Base-by-base conservation (phyloP, 73 alveolate species). In the Paramecium sonneborni region DNA sequence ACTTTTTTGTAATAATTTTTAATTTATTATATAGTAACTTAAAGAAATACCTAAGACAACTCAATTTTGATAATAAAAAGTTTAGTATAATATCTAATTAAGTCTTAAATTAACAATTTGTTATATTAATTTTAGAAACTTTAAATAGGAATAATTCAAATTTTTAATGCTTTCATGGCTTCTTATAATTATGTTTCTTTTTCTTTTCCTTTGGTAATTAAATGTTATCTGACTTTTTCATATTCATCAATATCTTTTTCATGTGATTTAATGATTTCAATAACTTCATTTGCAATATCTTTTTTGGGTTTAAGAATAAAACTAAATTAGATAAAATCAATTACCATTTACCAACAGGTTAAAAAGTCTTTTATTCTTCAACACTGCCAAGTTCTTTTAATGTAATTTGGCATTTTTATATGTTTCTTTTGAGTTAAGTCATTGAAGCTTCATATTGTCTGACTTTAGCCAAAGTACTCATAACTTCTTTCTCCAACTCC, bases 261-360 rank as follows among this genome's bases (percentile, higher is more conserved):
- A 44, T 79, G 46, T 9, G 69, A 79, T 44, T 43, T 79, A 12
- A 79, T 79, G 24, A 79, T 20, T 43, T 79, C 74, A 6, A 21
- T 23, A 32, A 79, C 72, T 24, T 38, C 69, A 28, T 79, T 79
- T 79, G 74, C 90, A 43, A 79, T 43, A 15, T 79, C 76, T 6
- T 79, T 43, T 39, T 79, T 79, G 11, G 90, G 90, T 44, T 79
- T 79, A 15, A 79, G 69, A 46, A 79, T 79, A 32, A 79, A 79
- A 9, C 90, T 79, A 14, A 43, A 14, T 8, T 39, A 43, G 0
- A n/a, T 79, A 8, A 24, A 41, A 44, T 15, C 32, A 6, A 44
- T 39, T 79, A 79, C 90, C 76, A 79, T 79, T 44, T 79, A 7
- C 90, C 90, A 79, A 79, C 76, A 5, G 90, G 90, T 2, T 32